phyloP scores from a whole-genome alignment of 2,329 filamentous ascomycete species.

The Colletotrichum filicis region DNA sequence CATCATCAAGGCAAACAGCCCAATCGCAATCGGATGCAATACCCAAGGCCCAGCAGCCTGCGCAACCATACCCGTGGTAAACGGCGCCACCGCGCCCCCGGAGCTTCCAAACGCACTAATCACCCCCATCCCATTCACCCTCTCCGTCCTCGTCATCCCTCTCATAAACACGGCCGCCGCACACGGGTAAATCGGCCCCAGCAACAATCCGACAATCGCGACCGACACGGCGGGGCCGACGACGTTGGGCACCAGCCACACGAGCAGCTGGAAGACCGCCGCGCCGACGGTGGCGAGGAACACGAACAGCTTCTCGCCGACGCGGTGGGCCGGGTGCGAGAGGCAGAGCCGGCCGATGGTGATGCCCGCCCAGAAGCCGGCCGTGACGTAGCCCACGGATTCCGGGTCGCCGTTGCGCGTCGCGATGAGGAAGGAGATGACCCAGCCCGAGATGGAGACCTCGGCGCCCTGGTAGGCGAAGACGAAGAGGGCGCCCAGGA shows the following conservation, averaged over 20 bases:
- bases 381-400: conserved; percentile 82
- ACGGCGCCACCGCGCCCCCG: conserved; percentile 75
- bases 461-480: conserved; percentile 89
- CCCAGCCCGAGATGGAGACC: conserved; percentile 86
- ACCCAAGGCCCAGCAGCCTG: conserved; percentile 72
- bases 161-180: conserved; percentile 72
- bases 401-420: conserved; percentile 76
- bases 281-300: conserved; percentile 70
- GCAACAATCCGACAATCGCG: conserved; percentile 76
- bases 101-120: conserved; percentile 77
- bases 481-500: conserved; percentile 83
- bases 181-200: conserved; percentile 85
- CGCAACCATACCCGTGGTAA: conserved; percentile 72
- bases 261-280: conserved; percentile 76
- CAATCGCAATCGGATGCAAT: conserved; percentile 74
- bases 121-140: conserved; percentile 72
- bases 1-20: conserved; percentile 72
- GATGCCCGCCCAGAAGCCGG: conserved; percentile 79
- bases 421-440: conserved; percentile 84
- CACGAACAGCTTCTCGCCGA: conserved; percentile 79
- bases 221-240: conserved; percentile 75
- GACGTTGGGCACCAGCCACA: conserved; percentile 83
- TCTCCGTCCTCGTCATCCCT: conserved; percentile 67
- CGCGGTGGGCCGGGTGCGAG: conserved; percentile 69
- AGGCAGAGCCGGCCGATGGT: conserved; percentile 80